A percentile compares a stretch with the other conserved stretches of the same genome.
phyloP scores from a whole-genome alignment of 352 stramenopile genomes.

The Pythium grandisporangium region DNA sequence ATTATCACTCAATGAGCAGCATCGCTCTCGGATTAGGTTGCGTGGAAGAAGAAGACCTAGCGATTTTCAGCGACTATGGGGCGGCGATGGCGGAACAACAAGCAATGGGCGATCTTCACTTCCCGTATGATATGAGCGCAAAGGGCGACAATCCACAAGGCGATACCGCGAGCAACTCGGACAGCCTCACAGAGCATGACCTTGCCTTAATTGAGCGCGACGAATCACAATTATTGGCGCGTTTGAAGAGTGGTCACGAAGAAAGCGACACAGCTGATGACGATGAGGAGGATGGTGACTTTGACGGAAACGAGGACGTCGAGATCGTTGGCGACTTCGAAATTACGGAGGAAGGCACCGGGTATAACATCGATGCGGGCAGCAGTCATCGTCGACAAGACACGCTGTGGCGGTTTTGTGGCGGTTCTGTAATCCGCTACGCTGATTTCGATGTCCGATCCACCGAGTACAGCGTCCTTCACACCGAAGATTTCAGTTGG shows the following conservation, averaged over 20 bases:
- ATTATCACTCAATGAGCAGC: conserved; percentile 75
- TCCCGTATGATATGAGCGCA: conserved; percentile 11
- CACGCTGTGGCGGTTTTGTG: conserved; percentile 78
- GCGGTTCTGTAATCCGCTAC: conserved; percentile 70
- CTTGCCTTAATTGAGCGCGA: conserved; percentile 67
- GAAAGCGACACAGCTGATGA: conserved; percentile 42
- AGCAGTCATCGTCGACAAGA: conserved; percentile 28
- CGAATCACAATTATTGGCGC: conserved; percentile 56
- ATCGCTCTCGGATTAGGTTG: conserved; percentile 70
- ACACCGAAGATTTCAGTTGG: conserved; percentile 87
- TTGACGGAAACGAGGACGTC: conserved; percentile 4
- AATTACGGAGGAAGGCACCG: conserved; percentile 41
- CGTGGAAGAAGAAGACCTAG: conserved; percentile 67
- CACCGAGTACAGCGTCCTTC: conserved; percentile 67
- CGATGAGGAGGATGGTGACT: conserved; percentile 2
- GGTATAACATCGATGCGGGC: conserved; percentile 25
- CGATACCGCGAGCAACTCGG: conserved; percentile 24
- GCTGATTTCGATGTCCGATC: conserved; percentile 83
- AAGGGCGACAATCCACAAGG: conserved; percentile 8
- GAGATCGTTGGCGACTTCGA: conserved; percentile 28
- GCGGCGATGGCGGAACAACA: conserved; percentile 22
- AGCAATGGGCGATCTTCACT: conserved; percentile 12
- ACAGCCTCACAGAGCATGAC: conserved; percentile 41
- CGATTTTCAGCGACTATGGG: conserved; percentile 54
- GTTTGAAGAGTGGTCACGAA: conserved; percentile 46